Conservation (phyloP, 2,329 filamentous ascomycete genomes). For the Monosporascus sp. region DNA sequence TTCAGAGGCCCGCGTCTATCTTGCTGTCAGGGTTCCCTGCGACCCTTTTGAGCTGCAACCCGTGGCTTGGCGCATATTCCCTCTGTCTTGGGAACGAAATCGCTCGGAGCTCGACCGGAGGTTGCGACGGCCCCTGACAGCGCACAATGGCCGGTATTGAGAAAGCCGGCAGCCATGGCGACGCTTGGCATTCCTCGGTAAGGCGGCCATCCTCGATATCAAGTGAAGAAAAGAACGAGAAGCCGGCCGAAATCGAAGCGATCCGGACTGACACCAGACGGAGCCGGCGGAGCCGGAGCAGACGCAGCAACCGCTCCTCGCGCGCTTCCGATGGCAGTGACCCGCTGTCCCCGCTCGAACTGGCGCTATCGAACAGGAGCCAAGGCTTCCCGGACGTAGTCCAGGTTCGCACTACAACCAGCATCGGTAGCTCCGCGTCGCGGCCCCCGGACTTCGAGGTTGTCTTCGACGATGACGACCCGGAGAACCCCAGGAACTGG, state of each 20-base stretch:
- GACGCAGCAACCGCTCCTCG: conserved; percentile 11
- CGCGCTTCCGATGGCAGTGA: conserved; percentile 23
- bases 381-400: conserved; percentile 35
- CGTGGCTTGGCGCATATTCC: too few species aligned
- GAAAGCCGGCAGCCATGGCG: neutral
- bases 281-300: conserved; percentile 5
- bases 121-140: neutral
- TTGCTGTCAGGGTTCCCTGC: too few species aligned
- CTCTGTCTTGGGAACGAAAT: too few species aligned
- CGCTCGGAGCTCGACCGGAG: neutral
- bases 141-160: neutral
- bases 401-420: conserved; percentile 36
- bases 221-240: neutral
- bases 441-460: conserved; percentile 63
- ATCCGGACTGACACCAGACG: neutral
- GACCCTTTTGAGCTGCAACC: too few species aligned
- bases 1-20: too few species aligned
- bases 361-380: conserved; percentile 15
- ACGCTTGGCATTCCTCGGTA: neutral
- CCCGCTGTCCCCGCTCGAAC: conserved; percentile 19
- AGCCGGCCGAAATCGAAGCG: neutral
- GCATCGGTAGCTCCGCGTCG: conserved; percentile 36
- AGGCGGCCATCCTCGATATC: neutral
- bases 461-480: conserved; percentile 61
- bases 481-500: conserved; percentile 66